Base-by-base conservation (phyloP, 345 rosid species). In the Eucalyptus globulus region DNA sequence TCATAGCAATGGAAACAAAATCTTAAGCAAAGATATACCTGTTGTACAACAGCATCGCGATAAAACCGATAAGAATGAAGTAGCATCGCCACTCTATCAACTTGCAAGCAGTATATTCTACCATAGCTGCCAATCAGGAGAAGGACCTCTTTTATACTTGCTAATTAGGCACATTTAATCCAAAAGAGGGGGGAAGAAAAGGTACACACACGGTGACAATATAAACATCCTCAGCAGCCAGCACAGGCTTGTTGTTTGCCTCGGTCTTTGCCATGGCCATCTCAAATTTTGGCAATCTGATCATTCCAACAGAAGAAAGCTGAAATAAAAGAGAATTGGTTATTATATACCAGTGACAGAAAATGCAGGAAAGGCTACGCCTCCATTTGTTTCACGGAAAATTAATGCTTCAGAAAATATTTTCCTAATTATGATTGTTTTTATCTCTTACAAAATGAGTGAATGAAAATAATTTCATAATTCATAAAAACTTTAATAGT, bases 51-150 rank as follows among this genome's bases (percentile, higher is more conserved):
- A 92, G 99, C 99, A 94, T 98, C 99, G 19, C 98, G 96, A 92
- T 97, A 98, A 92, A 98, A 97, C 91, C 98, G 94, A 93, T 98
- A 97, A 8, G 92, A 94, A 92, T 98, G 96, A 72, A 98, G 97
- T 67, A 94, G 94, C 99, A 98, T 98, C 86, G 99, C 99, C 91
- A 96, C 96, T 93, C 97, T 97, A 93, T 98, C 99, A 93, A 96
- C 94, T 94, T 98, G 99, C 92, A 98, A 93, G 94, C 99, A 98
- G 93, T 98, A 98, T 91, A 98, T 96, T 92, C 99, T 95, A 89
- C 99, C 99, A 92, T 98, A 98, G 88, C 99, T 98, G 99, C 90
- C 88, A 91, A 90, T 51, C 88, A 87, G 86, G 56, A 91, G 40
- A 86, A 87, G 67, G 89, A 80, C 62, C 56, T 87, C 37, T 44